These are phyloP conservation scores for Candida yuanshanica DNA, from an alignment of 805 yeast species.

Conservation along the genomic window DNA sequence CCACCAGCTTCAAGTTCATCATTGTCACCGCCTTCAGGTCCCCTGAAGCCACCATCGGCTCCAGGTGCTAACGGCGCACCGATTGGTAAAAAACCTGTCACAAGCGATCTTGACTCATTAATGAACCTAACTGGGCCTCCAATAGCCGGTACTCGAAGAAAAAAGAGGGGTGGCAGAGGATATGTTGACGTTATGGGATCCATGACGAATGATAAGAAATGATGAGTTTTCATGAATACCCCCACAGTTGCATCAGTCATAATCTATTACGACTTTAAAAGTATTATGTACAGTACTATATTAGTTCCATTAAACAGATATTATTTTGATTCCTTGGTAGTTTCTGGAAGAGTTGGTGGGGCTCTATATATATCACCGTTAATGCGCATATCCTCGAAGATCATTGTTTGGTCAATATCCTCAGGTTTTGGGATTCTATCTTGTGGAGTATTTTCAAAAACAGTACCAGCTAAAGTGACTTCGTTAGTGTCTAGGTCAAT, in stretches of 20 bases:
- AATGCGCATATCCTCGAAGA: slow-evolving; percentile 26
- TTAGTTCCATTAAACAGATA: not conserved
- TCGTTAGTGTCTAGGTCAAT: slow-evolving; percentile 57
- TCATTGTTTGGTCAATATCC: slow-evolving; percentile 22
- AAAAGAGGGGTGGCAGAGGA: slow-evolving; percentile 46
- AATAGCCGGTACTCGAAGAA: slow-evolving; percentile 28
- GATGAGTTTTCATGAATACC: too few relatives aligned
- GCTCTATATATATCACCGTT: slow-evolving; percentile 31
- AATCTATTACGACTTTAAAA: not conserved
- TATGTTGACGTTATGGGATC: slow-evolving; percentile 60
- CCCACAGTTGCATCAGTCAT: not conserved
- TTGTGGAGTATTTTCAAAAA: slow-evolving; percentile 51
- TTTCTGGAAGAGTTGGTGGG: slow-evolving; percentile 15
- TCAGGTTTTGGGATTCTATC: slow-evolving; percentile 32
- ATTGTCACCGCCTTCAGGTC: slow-evolving; percentile 6
- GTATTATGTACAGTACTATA: slow-evolving; percentile 1
- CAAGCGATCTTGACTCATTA: slow-evolving; percentile 40
- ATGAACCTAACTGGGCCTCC: slow-evolving; percentile 30
- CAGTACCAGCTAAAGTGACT: slow-evolving; percentile 56
- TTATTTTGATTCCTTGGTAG: slow-evolving; percentile 1
- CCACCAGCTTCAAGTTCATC: not conserved
- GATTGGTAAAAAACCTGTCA: slow-evolving; percentile 15
- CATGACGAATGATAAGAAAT: slow-evolving; percentile 9
- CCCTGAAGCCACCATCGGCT: slow-evolving; percentile 1
- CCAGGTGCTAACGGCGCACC: slow-evolving; percentile 1